Evolutionary conservation across 805 yeast species (phyloP).

Genomic region (Saccharomycopsis guyanensis): DNA sequence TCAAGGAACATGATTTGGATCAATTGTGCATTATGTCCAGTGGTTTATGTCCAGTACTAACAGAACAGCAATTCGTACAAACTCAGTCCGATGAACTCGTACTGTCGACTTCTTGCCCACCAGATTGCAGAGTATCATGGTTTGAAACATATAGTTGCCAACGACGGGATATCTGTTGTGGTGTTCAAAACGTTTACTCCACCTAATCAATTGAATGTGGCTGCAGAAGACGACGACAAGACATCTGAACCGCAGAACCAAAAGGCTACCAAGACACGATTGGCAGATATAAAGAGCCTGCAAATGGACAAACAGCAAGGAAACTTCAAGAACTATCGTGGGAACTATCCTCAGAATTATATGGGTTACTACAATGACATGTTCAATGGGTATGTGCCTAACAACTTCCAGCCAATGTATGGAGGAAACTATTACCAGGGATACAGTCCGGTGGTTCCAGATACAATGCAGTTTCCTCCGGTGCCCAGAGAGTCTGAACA

Average conservation of each 20-base stretch:
- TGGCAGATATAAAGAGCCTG: background rate
- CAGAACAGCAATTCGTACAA: slow-evolving; percentile 29
- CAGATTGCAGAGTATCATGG: slow-evolving; percentile 62
- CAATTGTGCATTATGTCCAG: background rate
- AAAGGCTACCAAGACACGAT: background rate
- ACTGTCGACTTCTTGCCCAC: slow-evolving; percentile 59
- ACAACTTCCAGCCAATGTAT: background rate
- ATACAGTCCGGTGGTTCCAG: background rate
- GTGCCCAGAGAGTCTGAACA: background rate
- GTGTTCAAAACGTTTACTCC: slow-evolving; percentile 30
- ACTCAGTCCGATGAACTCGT: slow-evolving; percentile 56
- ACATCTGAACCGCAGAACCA: slow-evolving; percentile 12
- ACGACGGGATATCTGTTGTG: slow-evolving; percentile 41
- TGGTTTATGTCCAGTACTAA: too few relatives aligned
- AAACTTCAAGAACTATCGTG: background rate
- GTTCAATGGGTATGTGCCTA: background rate
- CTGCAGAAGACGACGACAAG: slow-evolving; percentile 22
- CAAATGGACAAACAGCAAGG: background rate
- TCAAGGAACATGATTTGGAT: too few relatives aligned
- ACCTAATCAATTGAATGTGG: slow-evolving; percentile 18
- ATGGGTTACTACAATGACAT: background rate
- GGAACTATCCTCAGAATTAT: background rate
- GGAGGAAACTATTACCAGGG: background rate
- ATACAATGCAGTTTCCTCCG: background rate
- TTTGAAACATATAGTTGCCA: slow-evolving; percentile 48